Evolutionary conservation across 345 rosid genomes (phyloP).

Genomic region (Toxicodendron radicans): DNA sequence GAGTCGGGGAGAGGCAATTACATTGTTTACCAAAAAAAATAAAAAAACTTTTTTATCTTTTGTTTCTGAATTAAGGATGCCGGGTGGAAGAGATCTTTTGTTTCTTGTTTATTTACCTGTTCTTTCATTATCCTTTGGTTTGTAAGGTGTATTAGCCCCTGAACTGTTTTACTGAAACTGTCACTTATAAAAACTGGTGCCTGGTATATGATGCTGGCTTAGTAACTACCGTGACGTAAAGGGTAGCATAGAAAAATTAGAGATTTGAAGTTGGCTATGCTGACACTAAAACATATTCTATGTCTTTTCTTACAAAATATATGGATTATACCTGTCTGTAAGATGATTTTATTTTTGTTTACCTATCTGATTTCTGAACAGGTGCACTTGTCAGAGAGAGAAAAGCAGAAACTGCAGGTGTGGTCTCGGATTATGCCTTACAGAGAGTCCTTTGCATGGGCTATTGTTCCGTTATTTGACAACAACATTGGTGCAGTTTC

Average conservation of each 20-base stretch:
- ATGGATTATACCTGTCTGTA: conserved; percentile 14
- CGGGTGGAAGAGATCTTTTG: no score
- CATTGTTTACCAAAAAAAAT: no score
- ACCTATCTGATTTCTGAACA: conserved; percentile 38
- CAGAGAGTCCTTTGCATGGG: conserved; percentile 97
- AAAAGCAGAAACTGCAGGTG: conserved; percentile 94
- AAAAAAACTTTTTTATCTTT: neutral
- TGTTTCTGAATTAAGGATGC: neutral
- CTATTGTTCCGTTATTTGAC: conserved; percentile 95
- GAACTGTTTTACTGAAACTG: neutral
- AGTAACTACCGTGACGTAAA: neutral
- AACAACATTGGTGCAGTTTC: conserved; percentile 67
- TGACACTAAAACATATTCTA: neutral
- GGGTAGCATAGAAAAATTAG: neutral
- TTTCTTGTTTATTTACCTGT: neutral
- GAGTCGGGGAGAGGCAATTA: no score
- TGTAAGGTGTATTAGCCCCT: neutral
- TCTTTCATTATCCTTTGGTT: neutral
- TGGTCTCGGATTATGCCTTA: conserved; percentile 99
- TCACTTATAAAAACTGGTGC: neutral
- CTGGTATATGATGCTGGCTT: neutral
- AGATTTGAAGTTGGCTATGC: neutral
- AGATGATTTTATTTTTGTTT: conserved; percentile 7
- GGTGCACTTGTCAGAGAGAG: conserved; percentile 92
- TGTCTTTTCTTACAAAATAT: conserved; percentile 1